These are phyloP conservation scores for Cafeteria roenbergensis DNA, from an alignment of 108 stramenopile genomes.

Conservation along the genomic window DNA sequence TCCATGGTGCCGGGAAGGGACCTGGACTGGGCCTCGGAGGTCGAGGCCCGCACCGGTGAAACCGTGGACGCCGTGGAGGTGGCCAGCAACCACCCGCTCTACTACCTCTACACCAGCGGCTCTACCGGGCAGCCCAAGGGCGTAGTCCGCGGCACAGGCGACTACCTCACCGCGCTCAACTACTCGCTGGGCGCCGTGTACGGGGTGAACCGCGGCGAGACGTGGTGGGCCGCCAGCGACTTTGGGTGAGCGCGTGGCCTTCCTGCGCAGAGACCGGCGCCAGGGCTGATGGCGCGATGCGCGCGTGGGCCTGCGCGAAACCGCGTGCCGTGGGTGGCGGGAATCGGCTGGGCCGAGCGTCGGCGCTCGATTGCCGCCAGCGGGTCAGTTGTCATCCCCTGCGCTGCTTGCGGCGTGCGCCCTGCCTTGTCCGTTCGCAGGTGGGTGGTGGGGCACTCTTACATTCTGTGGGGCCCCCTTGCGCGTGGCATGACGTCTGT, in stretches of 20 bases:
- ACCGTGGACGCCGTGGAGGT: conserved; percentile 36
- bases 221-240: conserved; percentile 55
- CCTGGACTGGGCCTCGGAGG: conserved; percentile 32
- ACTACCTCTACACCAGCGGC: conserved; percentile 56
- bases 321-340: no score
- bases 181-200: conserved; percentile 53
- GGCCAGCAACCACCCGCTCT: conserved; percentile 43
- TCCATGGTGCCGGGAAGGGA: conserved; percentile 25
- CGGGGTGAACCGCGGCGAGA: conserved; percentile 46
- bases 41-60: conserved; percentile 1
- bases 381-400: no score
- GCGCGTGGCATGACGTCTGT: conserved; percentile 52
- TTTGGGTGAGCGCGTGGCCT: conserved; percentile 25
- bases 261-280: background rate
- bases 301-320: no score
- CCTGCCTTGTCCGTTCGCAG: no score
- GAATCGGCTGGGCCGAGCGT: no score
- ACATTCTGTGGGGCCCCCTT: conserved; percentile 56
- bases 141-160: conserved; percentile 53
- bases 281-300: background rate
- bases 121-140: conserved; percentile 66
- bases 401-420: no score
- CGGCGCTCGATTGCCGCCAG: no score
- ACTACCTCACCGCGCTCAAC: conserved; percentile 50
- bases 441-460: conserved; percentile 64